Evolutionary conservation across 1,284 basidiomycete genomes (phyloP).

Genomic region (Puccinia polysora): DNA sequence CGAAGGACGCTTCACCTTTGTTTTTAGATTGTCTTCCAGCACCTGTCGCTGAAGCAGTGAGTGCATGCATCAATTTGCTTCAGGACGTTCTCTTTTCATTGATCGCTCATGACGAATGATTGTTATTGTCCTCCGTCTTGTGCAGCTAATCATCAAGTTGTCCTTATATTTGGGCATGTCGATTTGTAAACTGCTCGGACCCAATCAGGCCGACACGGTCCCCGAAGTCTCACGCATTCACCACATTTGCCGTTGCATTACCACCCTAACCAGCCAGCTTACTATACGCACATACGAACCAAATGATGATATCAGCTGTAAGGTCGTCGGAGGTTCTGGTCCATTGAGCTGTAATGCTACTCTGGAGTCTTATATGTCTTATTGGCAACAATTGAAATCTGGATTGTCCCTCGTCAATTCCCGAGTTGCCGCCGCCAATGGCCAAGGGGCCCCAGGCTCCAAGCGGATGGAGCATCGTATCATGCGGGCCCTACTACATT

Average conservation of each 20-base stretch:
- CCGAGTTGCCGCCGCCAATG: neutral
- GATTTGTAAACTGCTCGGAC: conserved; percentile 39
- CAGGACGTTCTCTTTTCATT: neutral
- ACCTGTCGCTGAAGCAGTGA: conserved; percentile 41
- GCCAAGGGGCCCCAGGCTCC: neutral
- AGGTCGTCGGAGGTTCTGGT: conserved; percentile 34
- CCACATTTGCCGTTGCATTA: conserved; percentile 42
- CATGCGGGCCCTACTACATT: conserved; percentile 38
- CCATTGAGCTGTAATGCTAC: conserved; percentile 39
- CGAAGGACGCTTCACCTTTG: conserved; percentile 41
- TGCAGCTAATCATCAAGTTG: conserved; percentile 40
- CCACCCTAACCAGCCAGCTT: conserved; percentile 30
- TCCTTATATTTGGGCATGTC: conserved; percentile 42
- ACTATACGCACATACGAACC: conserved; percentile 29
- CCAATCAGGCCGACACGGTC: conserved; percentile 29
- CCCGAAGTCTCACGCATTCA: conserved; percentile 41
- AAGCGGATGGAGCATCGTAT: conserved; percentile 20
- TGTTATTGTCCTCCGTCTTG: neutral
- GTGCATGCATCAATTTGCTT: neutral
- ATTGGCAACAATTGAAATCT: conserved; percentile 43
- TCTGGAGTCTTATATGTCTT: conserved; percentile 41
- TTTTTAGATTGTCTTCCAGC: conserved; percentile 37
- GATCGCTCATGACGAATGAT: neutral
- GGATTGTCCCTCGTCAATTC: conserved; percentile 24
- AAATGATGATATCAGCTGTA: conserved; percentile 24